Evolutionary conservation across 306 rosid genomes (phyloP).

Genomic region (Boehmeria nivea): DNA sequence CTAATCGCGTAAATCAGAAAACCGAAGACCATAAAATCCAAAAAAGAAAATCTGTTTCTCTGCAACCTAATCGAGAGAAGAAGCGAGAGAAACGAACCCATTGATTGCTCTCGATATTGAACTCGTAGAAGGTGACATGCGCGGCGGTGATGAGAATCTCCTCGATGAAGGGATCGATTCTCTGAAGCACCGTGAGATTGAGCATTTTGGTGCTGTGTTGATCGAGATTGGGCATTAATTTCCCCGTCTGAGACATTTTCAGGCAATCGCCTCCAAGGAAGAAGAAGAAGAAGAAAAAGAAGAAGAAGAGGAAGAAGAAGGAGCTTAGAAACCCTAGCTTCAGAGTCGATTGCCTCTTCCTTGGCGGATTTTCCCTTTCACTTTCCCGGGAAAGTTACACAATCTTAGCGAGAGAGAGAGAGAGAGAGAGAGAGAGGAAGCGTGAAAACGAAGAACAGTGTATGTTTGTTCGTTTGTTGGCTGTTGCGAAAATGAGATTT

Average conservation of each 20-base stretch:
- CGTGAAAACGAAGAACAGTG: slow-evolving; percentile 14
- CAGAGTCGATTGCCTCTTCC: slow-evolving; percentile 10
- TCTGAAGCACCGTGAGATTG: slow-evolving; percentile 84
- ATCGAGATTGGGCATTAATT: slow-evolving; percentile 92
- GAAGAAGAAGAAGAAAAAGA: neutral
- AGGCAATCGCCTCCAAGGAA: neutral
- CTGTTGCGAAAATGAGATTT: neutral
- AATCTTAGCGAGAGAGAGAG: neutral
- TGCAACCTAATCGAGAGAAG: neutral
- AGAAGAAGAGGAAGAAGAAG: neutral
- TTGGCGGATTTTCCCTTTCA: neutral
- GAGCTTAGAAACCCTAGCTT: slow-evolving; percentile 14
- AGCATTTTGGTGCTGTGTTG: slow-evolving; percentile 74
- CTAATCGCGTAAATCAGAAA: neutral
- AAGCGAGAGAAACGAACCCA: slow-evolving; percentile 64
- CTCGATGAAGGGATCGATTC: slow-evolving; percentile 81
- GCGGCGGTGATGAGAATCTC: slow-evolving; percentile 94
- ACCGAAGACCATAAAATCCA: neutral
- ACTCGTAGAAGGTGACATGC: slow-evolving; percentile 80
- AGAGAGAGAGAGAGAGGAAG: neutral
- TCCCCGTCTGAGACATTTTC: slow-evolving; percentile 58
- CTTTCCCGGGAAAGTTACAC: slow-evolving; percentile 30
- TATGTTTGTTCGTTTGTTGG: neutral
- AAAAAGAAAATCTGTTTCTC: neutral
- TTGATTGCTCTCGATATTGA: slow-evolving; percentile 72